Base-by-base conservation (phyloP, 768 basidiomycete species). In the Calocybe indica region DNA sequence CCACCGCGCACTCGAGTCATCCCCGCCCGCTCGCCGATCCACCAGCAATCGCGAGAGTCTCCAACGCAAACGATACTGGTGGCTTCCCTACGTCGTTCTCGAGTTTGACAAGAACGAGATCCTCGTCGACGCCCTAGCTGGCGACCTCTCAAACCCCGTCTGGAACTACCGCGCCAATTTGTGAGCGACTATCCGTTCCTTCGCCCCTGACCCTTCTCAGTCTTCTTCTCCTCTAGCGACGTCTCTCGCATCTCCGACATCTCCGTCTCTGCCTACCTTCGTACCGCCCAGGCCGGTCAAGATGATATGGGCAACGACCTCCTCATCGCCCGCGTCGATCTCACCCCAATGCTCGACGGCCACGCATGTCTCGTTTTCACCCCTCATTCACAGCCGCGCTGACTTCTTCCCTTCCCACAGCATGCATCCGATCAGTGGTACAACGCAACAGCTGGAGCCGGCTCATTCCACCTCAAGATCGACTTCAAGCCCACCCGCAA, bases 61-160 rank as follows among this genome's bases (percentile, higher is more conserved):
- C 63, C 93, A 95, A 63, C 78, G 96, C 54, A 91, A 85, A 65
- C 91, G 93, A 50, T 87, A 84, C 67, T 92, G 91, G 92, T 93
- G 88, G 89, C 77, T 99, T 33, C 96, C 96, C 29, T 98, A 88
- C 57, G 88, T 98, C 62, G 96, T 98, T 37, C 83, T 99, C 56
- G 94, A 97, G 69, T 95, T 94, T 72, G 89, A 92, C 71, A 92
- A 92, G 76, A 98, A 98, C 67, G 94, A 98, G 65, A 84, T 98
- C 57, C 71, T 99, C 55, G 85, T 98, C 48, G 95, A 98, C 70
- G 93, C 94, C 8, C 77, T 97, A 59, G 93, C 90, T 7, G 96
- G 95, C n/a, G 92, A 97, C 65, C 78, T 98, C 43, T 60, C 79
- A 9, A 83, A 76, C 56, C 96, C 96, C 3, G 78, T 90, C 43